Percentiles rank a stretch among this genome's conserved stretches.
These are phyloP conservation scores for Vickermania spadyakhi DNA, from an alignment of 208 protist genomes.

Conservation along the genomic window DNA sequence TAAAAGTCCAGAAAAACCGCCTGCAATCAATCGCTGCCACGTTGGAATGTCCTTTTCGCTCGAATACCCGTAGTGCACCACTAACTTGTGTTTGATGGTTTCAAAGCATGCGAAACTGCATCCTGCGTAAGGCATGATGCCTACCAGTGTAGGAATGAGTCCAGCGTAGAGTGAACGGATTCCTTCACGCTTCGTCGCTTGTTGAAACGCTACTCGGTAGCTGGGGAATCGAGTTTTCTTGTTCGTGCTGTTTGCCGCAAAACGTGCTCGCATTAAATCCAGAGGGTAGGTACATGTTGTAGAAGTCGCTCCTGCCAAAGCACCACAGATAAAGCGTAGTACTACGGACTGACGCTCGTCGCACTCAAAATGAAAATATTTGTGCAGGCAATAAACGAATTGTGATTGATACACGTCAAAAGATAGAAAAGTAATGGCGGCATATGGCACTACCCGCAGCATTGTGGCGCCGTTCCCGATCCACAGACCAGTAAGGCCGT, in stretches of 20 bases:
- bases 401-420: constrained; percentile 87
- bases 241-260: constrained; percentile 61
- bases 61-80: constrained; percentile 27
- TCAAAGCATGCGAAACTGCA: constrained; percentile 91
- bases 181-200: constrained; percentile 44
- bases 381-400: neutral
- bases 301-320: constrained; percentile 88
- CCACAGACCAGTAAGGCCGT: constrained; percentile 85
- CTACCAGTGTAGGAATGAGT: constrained; percentile 85
- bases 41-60: constrained; percentile 64
- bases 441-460: constrained; percentile 92
- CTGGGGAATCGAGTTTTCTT: constrained; percentile 55
- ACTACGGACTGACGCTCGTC: constrained; percentile 40
- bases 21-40: constrained; percentile 61
- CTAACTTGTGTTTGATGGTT: constrained; percentile 72
- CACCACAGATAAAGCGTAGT: constrained; percentile 74
- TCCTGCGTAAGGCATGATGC: constrained; percentile 92
- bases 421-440: constrained; percentile 90
- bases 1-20: constrained; percentile 80
- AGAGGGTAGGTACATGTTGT: constrained; percentile 91
- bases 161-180: constrained; percentile 70
- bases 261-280: constrained; percentile 89
- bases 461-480: constrained; percentile 94
- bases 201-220: constrained; percentile 58
- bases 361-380: constrained; percentile 17